These are phyloP conservation scores for Blastobotrys elegans DNA, from an alignment of 1,139 yeast genomes.

Conservation along the genomic window DNA sequence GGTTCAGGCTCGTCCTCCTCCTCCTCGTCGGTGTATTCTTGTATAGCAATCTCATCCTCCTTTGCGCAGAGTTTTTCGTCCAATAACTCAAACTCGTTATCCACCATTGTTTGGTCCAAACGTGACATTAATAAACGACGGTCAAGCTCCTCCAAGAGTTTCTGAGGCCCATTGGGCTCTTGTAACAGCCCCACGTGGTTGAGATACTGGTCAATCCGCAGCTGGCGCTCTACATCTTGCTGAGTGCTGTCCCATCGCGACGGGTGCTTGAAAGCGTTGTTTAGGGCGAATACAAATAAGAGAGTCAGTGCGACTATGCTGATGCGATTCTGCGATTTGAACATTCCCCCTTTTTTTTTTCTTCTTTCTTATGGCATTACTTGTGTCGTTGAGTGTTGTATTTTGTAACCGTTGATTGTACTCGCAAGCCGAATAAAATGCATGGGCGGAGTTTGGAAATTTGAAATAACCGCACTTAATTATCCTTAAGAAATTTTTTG, in stretches of 20 bases:
- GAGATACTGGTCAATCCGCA: neutral
- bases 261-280: neutral
- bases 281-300: neutral
- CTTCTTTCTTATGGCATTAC: too few species aligned
- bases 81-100: constrained; percentile 5
- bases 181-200: neutral
- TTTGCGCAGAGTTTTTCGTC: neutral
- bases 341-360: neutral
- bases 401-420: too few species aligned
- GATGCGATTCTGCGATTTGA: neutral
- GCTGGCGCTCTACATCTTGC: constrained; percentile 6
- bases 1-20: constrained; percentile 3
- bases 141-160: neutral
- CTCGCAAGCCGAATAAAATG: too few species aligned
- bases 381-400: too few species aligned
- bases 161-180: neutral
- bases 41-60: neutral
- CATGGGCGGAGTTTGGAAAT: too few species aligned
- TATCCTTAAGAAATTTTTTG: too few species aligned
- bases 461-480: too few species aligned
- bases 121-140: neutral
- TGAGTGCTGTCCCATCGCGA: neutral
- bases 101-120: constrained; percentile 5
- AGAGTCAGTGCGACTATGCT: neutral
- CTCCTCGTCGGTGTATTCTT: neutral